Conservation (phyloP, 192 early-diverging fungal species). For the Coemansia sp. region DNA sequence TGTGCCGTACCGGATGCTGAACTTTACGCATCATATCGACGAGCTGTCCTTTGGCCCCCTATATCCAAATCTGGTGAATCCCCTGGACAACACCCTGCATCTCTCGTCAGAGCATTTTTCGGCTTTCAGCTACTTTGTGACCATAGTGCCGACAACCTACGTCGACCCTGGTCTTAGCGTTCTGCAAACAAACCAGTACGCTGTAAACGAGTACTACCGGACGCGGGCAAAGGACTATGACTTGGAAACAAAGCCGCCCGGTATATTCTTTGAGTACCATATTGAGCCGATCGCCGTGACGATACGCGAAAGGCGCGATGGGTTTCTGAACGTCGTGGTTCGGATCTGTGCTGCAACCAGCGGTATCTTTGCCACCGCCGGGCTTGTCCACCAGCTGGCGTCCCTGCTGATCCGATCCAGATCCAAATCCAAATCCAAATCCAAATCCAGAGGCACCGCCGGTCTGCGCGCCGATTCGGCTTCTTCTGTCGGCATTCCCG, state of each 20-base stretch:
- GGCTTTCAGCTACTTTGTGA: slow-evolving; percentile 84
- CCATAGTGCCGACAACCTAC: slow-evolving; percentile 79
- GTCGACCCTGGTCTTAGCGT: slow-evolving; percentile 57
- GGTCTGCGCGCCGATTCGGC: not conserved
- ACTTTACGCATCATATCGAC: slow-evolving; percentile 93
- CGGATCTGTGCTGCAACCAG: slow-evolving; percentile 84
- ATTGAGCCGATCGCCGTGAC: slow-evolving; percentile 85
- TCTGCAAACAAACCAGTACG: slow-evolving; percentile 90
- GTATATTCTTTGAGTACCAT: slow-evolving; percentile 88
- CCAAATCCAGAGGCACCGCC: too few species aligned
- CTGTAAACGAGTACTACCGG: slow-evolving; percentile 78
- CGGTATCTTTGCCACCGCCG: slow-evolving; percentile 71
- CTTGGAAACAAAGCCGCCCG: slow-evolving; percentile 33
- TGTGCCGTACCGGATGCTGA: slow-evolving; percentile 63
- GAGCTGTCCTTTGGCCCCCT: slow-evolving; percentile 84
- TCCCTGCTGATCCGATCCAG: too few species aligned
- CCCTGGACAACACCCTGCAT: slow-evolving; percentile 79
- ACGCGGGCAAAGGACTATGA: slow-evolving; percentile 2
- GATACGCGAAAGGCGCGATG: slow-evolving; percentile 63
- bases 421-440: too few species aligned
- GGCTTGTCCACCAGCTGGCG: slow-evolving; percentile 56
- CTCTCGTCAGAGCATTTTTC: slow-evolving; percentile 59
- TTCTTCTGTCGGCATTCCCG: not conserved
- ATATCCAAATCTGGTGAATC: slow-evolving; percentile 84
- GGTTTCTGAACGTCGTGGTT: slow-evolving; percentile 71